Base-by-base conservation (phyloP, 2,329 filamentous ascomycete genomes). In the Colletotrichum nymphaeae region DNA sequence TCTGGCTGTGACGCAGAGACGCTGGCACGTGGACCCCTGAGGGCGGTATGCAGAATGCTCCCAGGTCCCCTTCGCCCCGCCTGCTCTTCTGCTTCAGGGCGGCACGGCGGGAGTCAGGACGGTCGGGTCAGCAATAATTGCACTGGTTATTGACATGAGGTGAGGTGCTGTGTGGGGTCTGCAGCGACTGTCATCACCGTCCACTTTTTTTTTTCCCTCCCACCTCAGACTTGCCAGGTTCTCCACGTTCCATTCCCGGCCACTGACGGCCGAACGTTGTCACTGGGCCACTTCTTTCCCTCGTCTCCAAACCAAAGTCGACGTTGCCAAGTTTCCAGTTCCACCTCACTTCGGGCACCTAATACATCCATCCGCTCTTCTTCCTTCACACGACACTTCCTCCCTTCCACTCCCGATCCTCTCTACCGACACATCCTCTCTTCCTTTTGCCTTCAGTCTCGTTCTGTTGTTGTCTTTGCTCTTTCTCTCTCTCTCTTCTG, bases 161-260 rank as follows among this genome's bases (percentile, higher is more conserved):
- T 24, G 24, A 24, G 24, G 8, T 24, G 37, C 28, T 26, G 53
- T 60, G 53, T 26, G 58, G 66, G 70, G 24, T 57, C n/a, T 26
- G 14, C 52, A 26, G 71, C 62, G 53, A 63, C 26, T 66, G 71
- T 71, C 71, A 71, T 73, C 71, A 66, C 42, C n/a, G n/a, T n/a
- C n/a, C n/a, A n/a, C n/a, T n/a, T n/a, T n/a, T n/a, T n/a, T n/a
- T n/a, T n/a, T n/a, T n/a, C n/a, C n/a, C n/a, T n/a, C n/a, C 32
- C 11, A 11, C 9, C 30, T 11, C 1, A 32, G 30, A 12, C 32
- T 11, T 35, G 37, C 37, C 37, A 42, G 37, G 37, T n/a, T 30
- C 32, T 37, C 57, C 32, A 46, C 46, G 46, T 37, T 60, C 55
- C 63, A 55, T 55, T 12, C 42, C 42, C 42, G 60, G 16, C 42